phyloP scores from a whole-genome alignment of 2,329 filamentous ascomycete species.

The Colletotrichum tanaceti region DNA sequence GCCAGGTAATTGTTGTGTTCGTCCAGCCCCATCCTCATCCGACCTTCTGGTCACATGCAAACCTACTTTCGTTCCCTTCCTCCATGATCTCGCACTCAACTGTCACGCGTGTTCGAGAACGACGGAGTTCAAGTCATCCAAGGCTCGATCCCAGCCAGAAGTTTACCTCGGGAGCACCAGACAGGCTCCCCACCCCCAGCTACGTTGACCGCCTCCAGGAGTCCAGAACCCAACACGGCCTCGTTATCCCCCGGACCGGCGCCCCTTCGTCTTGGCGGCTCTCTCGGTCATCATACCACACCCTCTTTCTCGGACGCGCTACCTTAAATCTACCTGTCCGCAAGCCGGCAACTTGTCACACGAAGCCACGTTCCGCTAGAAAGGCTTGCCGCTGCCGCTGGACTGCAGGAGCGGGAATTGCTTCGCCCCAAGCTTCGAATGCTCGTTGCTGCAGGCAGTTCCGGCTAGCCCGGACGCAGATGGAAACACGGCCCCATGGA shows the following conservation, averaged over 20 bases:
- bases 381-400: neutral
- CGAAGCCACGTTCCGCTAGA: neutral
- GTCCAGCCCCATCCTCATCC: neutral
- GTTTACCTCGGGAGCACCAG: neutral
- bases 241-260: constrained; percentile 31
- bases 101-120: neutral
- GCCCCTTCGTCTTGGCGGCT: neutral
- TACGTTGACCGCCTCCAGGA: constrained; percentile 10
- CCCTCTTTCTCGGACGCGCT: neutral
- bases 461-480: constrained; percentile 7
- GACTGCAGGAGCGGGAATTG: constrained; percentile 3
- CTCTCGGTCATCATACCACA: constrained; percentile 1
- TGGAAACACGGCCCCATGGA: no score
- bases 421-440: constrained; percentile 16
- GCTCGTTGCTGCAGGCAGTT: constrained; percentile 19
- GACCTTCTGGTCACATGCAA: neutral
- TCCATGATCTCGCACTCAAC: neutral
- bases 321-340: constrained; percentile 7
- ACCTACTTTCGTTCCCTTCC: neutral
- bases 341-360: constrained; percentile 9
- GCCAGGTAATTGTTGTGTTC: neutral
- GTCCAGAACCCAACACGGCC: no score
- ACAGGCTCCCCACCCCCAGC: no score
- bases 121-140: constrained; percentile 14
- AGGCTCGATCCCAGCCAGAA: neutral